Conservation (phyloP, 305 asterid species). For the Fraxinus ornus region DNA sequence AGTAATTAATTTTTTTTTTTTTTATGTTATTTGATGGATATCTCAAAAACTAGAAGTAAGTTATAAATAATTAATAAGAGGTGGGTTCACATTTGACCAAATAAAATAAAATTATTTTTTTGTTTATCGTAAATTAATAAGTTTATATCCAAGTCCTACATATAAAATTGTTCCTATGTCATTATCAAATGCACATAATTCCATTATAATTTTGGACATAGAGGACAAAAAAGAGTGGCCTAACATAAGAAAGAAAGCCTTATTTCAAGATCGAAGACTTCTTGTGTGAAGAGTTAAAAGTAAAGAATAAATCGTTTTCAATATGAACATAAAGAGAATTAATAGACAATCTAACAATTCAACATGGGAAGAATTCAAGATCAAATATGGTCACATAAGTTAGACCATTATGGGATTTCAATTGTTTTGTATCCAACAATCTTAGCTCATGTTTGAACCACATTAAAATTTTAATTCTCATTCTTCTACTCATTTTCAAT, state of each 20-base stretch:
- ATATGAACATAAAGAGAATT: background rate
- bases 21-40: no score
- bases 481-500: no score
- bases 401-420: background rate
- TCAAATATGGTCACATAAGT: background rate
- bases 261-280: background rate
- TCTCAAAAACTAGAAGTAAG: no score
- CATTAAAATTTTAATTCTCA: no score
- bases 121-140: no score
- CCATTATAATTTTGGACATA: conserved; percentile 20
- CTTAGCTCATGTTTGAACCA: no score
- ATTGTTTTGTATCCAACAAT: background rate
- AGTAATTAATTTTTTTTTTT: no score
- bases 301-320: background rate
- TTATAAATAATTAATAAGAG: no score
- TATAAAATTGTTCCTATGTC: conserved; percentile 3
- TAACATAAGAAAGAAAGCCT: background rate
- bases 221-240: conserved; percentile 20
- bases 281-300: background rate
- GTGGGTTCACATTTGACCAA: no score
- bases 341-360: background rate
- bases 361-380: background rate
- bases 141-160: no score
- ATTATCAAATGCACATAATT: conserved; percentile 19
- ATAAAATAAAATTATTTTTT: no score